Base-by-base conservation (phyloP, 768 basidiomycete species). In the Sporobolomyces pararoseus region DNA sequence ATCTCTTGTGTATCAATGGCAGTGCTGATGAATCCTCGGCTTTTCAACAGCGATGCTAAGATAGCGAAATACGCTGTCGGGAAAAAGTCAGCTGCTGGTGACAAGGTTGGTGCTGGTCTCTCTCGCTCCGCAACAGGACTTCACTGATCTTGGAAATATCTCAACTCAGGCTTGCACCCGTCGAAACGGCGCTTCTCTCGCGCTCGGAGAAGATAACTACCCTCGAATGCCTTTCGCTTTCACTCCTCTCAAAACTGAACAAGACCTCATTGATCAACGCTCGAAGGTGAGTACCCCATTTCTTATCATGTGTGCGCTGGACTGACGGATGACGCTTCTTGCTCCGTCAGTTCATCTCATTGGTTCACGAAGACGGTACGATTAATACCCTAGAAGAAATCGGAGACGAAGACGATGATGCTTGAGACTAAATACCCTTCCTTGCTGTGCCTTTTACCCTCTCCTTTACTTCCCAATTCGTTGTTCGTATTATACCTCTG, bases 81-180 rank as follows among this genome's bases (percentile, higher is more conserved):
- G 25, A 98, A 97, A 84, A 97, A 97, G 81, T 90, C 86, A 63
- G 86, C 90, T 0, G 78, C 88, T 4, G 94, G 94, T 1, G 95
- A 99, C 79, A 89, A 87, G 76, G 84, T 72, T n/a, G n/a, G n/a
- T n/a, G n/a, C n/a, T n/a, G n/a, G n/a, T n/a, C n/a, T n/a, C n/a
- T n/a, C n/a, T n/a, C n/a, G n/a, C n/a, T n/a, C n/a, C n/a, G n/a
- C n/a, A n/a, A n/a, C n/a, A n/a, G n/a, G n/a, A n/a, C n/a, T n/a
- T n/a, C n/a, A n/a, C n/a, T 29, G 21, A 60, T 50, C n/a, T 47
- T 78, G 82, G 3, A 86, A 85, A 74, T 42, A 42, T 42, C 46
- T 47, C 12, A 12, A 87, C 73, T n/a, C 46, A 70, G 72, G 32
- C 69, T 4, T 51, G 39, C 19, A 51, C 65, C 82, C 47, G 84